Conservation (phyloP, 2,329 filamentous ascomycete species). For the Eurotiales sp. region DNA sequence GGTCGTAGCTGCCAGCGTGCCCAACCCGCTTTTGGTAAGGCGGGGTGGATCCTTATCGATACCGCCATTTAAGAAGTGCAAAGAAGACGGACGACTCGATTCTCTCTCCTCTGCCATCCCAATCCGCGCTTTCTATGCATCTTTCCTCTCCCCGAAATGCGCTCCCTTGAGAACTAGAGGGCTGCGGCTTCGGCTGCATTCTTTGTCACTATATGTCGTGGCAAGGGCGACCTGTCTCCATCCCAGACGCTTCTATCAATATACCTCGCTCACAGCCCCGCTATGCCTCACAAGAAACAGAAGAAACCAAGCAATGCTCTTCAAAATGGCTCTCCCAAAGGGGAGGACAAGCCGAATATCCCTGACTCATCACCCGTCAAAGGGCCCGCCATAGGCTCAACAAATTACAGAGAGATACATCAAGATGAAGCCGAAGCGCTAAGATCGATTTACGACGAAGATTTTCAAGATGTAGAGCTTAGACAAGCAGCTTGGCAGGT, state of each 20-base stretch:
- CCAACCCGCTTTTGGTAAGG: conserved; percentile 3
- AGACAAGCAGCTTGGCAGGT: conserved; percentile 80
- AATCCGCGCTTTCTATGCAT: conserved; percentile 4
- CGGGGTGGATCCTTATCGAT: conserved; percentile 15
- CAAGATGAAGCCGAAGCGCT: conserved; percentile 82
- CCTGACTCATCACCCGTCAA: conserved; percentile 27
- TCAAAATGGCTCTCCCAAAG: conserved; percentile 30
- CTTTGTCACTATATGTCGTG: conserved; percentile 29
- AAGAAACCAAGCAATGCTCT: conserved; percentile 34
- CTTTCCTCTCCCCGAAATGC: conserved; percentile 23
- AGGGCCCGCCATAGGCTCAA: conserved; percentile 34
- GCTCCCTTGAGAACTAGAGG: conserved; percentile 31
- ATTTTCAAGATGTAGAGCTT: conserved; percentile 71
- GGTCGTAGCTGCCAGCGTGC: conserved; percentile 6
- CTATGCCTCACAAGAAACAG: conserved; percentile 46
- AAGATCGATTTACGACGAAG: conserved; percentile 83
- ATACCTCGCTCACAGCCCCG: conserved; percentile 31
- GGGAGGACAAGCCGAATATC: conserved; percentile 33
- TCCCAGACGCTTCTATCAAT: conserved; percentile 18
- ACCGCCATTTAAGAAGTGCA: conserved; percentile 14
- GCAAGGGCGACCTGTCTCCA: conserved; percentile 23
- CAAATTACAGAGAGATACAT: conserved; percentile 78
- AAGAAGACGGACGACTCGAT: neutral
- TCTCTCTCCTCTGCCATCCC: conserved; percentile 2
- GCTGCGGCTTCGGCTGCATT: conserved; percentile 43